phyloP scores from a whole-genome alignment of 352 stramenopile genomes.

The Globisporangium emineosum region DNA sequence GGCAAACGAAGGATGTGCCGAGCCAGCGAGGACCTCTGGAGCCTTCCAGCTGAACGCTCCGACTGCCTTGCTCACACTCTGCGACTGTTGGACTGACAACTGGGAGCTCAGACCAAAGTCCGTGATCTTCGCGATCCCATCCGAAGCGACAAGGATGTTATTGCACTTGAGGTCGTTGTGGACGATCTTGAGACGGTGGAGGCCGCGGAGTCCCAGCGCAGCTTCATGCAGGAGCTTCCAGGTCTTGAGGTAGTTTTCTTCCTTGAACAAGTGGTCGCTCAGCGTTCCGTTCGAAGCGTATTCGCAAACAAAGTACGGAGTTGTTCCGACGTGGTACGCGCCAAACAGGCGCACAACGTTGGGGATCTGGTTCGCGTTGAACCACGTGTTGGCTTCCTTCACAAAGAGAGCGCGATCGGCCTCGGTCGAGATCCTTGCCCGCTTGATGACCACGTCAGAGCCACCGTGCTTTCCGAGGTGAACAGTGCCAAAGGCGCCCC shows the following conservation, averaged over 20 bases:
- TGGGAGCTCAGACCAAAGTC: constrained; percentile 5
- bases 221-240: constrained; percentile 5
- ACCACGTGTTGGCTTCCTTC: constrained; percentile 4
- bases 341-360: constrained; percentile 8
- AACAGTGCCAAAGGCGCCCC: background rate
- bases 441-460: background rate
- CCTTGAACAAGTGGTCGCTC: background rate
- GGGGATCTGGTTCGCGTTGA: background rate
- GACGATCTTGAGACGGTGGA: background rate
- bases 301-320: constrained; percentile 12
- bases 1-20: too few relatives aligned
- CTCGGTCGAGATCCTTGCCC: too few relatives aligned
- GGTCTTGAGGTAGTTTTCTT: background rate
- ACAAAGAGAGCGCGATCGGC: background rate
- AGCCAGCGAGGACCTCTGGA: too few relatives aligned
- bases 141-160: background rate
- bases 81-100: too few relatives aligned
- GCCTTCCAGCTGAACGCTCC: too few relatives aligned
- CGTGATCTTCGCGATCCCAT: constrained; percentile 2
- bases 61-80: too few relatives aligned
- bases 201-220: background rate
- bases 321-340: constrained; percentile 1
- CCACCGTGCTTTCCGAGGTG: constrained; percentile 1
- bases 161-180: constrained; percentile 10
- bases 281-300: constrained; percentile 8